A percentile compares a stretch with the other conserved stretches of the same genome.
Evolutionary conservation across 768 basidiomycete genomes (phyloP).

Genomic region (Crassisporium funariophilum): DNA sequence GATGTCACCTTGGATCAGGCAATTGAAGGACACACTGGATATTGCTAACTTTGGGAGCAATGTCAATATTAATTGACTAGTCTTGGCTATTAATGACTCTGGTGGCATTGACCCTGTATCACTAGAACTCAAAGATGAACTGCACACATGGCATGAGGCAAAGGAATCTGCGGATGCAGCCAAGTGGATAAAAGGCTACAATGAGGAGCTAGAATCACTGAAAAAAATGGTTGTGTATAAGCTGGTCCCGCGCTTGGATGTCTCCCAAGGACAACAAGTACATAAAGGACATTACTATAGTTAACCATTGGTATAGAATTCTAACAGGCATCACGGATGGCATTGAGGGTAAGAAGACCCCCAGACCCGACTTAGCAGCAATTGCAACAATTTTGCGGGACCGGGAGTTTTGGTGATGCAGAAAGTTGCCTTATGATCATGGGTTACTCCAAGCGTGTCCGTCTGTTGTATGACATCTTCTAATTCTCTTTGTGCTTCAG

Average conservation of each 20-base stretch:
- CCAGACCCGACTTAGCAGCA: constrained; percentile 63
- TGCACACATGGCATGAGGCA: background rate
- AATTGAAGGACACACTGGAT: too few relatives aligned
- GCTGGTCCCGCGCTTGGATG: background rate
- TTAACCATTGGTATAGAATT: background rate
- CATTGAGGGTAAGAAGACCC: constrained; percentile 26
- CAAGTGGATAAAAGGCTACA: background rate
- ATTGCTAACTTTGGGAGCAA: too few relatives aligned
- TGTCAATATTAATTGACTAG: too few relatives aligned
- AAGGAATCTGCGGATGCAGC: background rate
- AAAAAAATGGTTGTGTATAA: background rate
- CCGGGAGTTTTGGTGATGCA: constrained; percentile 73
- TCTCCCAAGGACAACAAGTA: background rate
- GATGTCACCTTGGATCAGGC: too few relatives aligned
- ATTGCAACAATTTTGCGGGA: constrained; percentile 43
- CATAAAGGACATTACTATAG: too few relatives aligned
- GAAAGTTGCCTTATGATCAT: constrained; percentile 34
- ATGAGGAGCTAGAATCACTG: background rate
- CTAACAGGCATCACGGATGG: background rate
- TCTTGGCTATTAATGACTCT: too few relatives aligned
- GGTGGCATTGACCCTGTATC: too few relatives aligned
- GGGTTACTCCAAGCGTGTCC: background rate
- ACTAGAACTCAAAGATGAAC: too few relatives aligned
- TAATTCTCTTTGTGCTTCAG: constrained; percentile 48
- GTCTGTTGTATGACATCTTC: constrained; percentile 9